Evolutionary conservation across 2,329 filamentous ascomycete species (phyloP).

Genomic region (Cordyceps tenuipes): DNA sequence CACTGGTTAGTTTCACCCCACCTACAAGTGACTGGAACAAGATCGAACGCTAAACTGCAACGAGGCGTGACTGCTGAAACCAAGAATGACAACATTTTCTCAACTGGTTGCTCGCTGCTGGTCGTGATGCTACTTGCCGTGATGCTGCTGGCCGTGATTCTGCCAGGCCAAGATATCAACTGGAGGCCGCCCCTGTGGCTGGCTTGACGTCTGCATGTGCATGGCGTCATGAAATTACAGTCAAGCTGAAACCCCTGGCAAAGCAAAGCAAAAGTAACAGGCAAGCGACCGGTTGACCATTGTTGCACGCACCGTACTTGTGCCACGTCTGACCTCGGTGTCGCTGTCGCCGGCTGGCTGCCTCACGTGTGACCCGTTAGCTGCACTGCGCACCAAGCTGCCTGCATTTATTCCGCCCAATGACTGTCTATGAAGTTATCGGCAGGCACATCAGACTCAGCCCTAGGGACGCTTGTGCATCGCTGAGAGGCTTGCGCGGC

Average conservation of each 20-base stretch:
- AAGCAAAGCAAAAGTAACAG: neutral
- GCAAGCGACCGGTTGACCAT: conserved; percentile 1
- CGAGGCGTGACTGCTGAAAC: neutral
- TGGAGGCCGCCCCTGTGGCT: neutral
- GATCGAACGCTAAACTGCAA: conserved; percentile 8
- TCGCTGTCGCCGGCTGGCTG: neutral
- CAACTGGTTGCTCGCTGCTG: neutral
- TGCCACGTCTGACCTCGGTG: conserved; percentile 3
- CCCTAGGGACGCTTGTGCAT: neutral
- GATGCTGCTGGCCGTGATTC: neutral
- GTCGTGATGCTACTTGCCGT: neutral
- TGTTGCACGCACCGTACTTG: neutral
- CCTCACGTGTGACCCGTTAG: conserved; percentile 1
- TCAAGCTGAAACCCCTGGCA: neutral
- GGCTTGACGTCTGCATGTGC: neutral
- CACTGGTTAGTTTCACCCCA: neutral
- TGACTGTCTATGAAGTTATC: neutral
- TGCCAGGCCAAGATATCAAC: neutral
- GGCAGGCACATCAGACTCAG: neutral
- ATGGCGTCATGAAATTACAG: neutral
- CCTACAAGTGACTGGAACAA: neutral
- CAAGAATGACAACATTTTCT: neutral
- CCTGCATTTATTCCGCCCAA: neutral
- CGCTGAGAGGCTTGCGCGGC: neutral
- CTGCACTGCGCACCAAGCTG: neutral